These are phyloP conservation scores for Medicago ruthenica DNA, from an alignment of 306 rosid species.

Conservation along the genomic window DNA sequence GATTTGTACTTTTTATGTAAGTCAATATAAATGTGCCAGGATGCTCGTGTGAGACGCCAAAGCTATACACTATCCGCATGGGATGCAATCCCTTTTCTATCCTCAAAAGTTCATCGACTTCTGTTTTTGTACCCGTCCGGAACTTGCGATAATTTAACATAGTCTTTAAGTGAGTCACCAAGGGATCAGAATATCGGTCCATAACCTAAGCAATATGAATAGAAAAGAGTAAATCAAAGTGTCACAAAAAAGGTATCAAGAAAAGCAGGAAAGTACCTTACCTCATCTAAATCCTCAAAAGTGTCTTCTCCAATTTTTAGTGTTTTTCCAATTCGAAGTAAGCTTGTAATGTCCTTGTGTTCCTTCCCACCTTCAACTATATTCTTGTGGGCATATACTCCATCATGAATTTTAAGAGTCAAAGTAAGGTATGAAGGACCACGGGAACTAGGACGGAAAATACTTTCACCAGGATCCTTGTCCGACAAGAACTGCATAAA, in stretches of 20 bases:
- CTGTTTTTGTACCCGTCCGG: constrained; percentile 79
- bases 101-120: constrained; percentile 88
- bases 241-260: constrained; percentile 28
- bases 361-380: constrained; percentile 98
- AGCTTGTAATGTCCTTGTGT: constrained; percentile 92
- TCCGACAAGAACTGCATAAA: constrained; percentile 80
- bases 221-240: background rate
- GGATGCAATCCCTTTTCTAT: constrained; percentile 80
- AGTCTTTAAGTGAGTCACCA: constrained; percentile 80
- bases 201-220: constrained; percentile 71
- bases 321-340: constrained; percentile 93
- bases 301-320: constrained; percentile 97
- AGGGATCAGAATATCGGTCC: constrained; percentile 97
- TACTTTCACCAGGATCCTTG: constrained; percentile 97
- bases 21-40: constrained; percentile 96
- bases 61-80: constrained; percentile 83
- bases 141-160: constrained; percentile 94
- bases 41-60: constrained; percentile 91
- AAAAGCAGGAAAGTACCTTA: constrained; percentile 34
- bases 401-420: constrained; percentile 90
- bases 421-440: constrained; percentile 92
- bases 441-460: constrained; percentile 93
- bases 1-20: constrained; percentile 86
- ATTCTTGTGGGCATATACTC: constrained; percentile 98
- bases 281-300: constrained; percentile 99